Conservation (phyloP, 108 stramenopile species). For the Fragilaria radians region DNA sequence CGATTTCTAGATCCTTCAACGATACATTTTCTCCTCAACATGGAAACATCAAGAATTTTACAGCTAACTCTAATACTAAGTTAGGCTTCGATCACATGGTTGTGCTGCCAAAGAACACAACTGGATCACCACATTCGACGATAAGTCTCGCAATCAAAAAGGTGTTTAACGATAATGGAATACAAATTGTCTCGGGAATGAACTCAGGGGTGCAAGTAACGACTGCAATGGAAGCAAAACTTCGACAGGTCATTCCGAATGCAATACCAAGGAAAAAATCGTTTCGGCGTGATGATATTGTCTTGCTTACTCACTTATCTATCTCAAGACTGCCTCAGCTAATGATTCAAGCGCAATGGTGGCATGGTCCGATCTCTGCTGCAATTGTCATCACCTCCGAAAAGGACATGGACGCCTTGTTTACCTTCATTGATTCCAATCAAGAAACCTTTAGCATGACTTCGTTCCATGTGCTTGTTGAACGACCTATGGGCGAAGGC, state of each 20-base stretch:
- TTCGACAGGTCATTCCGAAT: background rate
- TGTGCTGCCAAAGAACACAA: too few relatives aligned
- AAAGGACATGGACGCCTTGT: background rate
- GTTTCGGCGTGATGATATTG: slow-evolving; percentile 1
- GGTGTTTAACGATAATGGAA: too few relatives aligned
- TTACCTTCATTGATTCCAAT: background rate
- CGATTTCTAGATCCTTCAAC: too few relatives aligned
- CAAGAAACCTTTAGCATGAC: background rate
- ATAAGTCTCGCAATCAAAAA: too few relatives aligned
- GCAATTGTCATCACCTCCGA: background rate
- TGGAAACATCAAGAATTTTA: too few relatives aligned
- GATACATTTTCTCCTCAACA: too few relatives aligned
- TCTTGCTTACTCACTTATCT: background rate
- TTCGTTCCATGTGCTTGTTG: background rate
- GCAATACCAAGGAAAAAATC: background rate
- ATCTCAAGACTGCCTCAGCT: background rate
- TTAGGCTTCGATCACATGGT: too few relatives aligned
- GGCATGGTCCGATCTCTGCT: background rate
- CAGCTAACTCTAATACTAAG: too few relatives aligned
- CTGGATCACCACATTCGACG: too few relatives aligned
- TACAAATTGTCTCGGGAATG: too few relatives aligned
- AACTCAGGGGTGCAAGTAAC: too few relatives aligned
- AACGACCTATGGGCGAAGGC: background rate
- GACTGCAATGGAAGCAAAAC: too few relatives aligned
- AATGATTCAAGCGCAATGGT: background rate